Evolutionary conservation across 805 yeast species (phyloP).

Genomic region (Teunomyces atbi): DNA sequence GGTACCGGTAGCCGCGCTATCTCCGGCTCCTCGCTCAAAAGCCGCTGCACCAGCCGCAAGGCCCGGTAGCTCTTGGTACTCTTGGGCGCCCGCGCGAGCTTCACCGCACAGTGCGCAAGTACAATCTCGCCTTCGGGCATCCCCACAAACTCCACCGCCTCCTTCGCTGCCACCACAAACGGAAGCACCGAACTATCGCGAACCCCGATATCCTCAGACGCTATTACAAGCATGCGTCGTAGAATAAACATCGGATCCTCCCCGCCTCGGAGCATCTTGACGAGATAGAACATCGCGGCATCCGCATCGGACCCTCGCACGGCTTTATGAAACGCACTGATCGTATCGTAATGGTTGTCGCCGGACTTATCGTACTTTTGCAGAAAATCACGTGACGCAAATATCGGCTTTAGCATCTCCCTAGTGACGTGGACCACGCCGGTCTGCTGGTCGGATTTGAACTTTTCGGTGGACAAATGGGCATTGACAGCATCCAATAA

Average conservation of each 20-base stretch:
- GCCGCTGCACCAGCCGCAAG: conserved; percentile 61
- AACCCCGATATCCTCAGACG: conserved; percentile 91
- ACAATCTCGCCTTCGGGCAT: conserved; percentile 92
- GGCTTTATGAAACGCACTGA: conserved; percentile 92
- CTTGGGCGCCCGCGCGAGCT: conserved; percentile 80
- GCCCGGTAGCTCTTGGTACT: conserved; percentile 85
- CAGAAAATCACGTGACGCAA: conserved; percentile 43
- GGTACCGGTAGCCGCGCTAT: conserved; percentile 67
- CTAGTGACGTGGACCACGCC: conserved; percentile 42
- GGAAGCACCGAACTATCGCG: conserved; percentile 82
- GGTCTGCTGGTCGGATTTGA: conserved; percentile 13
- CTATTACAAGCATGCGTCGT: conserved; percentile 89
- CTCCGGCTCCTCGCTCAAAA: conserved; percentile 56
- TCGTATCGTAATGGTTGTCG: conserved; percentile 91
- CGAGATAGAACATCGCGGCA: conserved; percentile 85
- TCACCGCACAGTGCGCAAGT: conserved; percentile 90
- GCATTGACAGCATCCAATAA: conserved; percentile 72
- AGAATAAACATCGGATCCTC: conserved; percentile 91
- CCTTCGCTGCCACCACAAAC: conserved; percentile 80
- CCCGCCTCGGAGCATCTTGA: conserved; percentile 87
- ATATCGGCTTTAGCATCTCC: conserved; percentile 39
- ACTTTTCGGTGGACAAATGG: conserved; percentile 38
- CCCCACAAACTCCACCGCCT: conserved; percentile 86
- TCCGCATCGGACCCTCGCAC: conserved; percentile 87
- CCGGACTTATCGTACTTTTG: conserved; percentile 81